Evolutionary conservation across 2,329 filamentous ascomycete species (phyloP).

Genomic region (Diaporthe ampelina): DNA sequence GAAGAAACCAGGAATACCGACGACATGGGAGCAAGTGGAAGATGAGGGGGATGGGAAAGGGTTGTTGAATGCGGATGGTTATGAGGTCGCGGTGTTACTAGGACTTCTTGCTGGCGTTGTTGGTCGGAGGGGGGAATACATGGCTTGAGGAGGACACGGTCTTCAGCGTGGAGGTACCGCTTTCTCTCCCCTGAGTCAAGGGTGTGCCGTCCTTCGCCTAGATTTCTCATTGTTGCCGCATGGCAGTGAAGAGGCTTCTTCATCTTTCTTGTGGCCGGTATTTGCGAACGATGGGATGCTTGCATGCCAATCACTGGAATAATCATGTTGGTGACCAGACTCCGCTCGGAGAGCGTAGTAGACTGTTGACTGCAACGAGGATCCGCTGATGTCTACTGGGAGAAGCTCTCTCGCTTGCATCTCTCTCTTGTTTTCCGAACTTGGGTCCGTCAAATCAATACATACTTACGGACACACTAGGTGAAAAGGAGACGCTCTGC

Average conservation of each 20-base stretch:
- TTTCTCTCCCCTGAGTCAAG: background rate
- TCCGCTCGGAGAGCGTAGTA: too few relatives aligned
- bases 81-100: background rate
- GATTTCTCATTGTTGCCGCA: too few relatives aligned
- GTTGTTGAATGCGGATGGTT: slow-evolving; percentile 1
- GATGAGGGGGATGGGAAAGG: background rate
- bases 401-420: background rate
- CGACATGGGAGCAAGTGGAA: slow-evolving; percentile 48
- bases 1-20: slow-evolving; percentile 45
- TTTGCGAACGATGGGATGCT: background rate
- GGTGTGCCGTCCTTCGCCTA: too few relatives aligned
- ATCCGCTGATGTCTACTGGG: background rate
- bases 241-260: too few relatives aligned
- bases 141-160: background rate
- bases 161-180: background rate
- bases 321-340: too few relatives aligned
- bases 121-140: background rate
- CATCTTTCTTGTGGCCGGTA: background rate
- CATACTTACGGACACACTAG: too few relatives aligned
- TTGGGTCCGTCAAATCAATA: background rate
- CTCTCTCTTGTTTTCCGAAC: too few relatives aligned
- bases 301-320: background rate
- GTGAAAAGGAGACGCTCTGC: too few relatives aligned
- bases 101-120: too few relatives aligned
- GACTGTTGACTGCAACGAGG: too few relatives aligned